These are phyloP conservation scores for Penicillium coffeae DNA, from an alignment of 495 filamentous ascomycete genomes.

Conservation along the genomic window DNA sequence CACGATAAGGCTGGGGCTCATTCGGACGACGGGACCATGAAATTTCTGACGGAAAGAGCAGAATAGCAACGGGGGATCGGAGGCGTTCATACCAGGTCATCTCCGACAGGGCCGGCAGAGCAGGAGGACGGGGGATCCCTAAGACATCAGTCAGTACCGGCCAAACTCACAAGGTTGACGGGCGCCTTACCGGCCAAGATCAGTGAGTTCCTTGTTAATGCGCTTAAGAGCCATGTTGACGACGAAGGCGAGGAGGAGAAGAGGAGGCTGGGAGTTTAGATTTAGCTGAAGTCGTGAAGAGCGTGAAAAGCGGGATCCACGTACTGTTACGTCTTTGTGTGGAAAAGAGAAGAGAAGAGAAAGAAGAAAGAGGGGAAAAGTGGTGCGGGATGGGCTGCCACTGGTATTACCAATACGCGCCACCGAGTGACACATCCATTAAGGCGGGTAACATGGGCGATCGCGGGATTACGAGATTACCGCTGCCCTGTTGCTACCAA, in stretches of 20 bases:
- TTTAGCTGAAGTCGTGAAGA: background rate
- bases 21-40: constrained; percentile 9
- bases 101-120: constrained; percentile 92
- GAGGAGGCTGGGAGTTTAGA: constrained; percentile 9
- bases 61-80: background rate
- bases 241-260: constrained; percentile 16
- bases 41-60: constrained; percentile 8
- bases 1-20: constrained; percentile 13
- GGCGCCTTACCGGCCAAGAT: constrained; percentile 86
- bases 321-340: constrained; percentile 34
- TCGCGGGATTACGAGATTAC: background rate
- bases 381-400: constrained; percentile 16
- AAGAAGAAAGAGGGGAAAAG: constrained; percentile 27
- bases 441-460: background rate
- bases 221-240: constrained; percentile 93
- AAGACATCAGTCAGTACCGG: constrained; percentile 15
- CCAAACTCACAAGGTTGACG: background rate
- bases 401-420: constrained; percentile 24
- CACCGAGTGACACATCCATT: constrained; percentile 15
- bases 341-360: constrained; percentile 26
- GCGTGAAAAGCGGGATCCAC: constrained; percentile 8
- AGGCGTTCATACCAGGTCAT: constrained; percentile 83
- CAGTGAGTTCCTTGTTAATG: constrained; percentile 99
- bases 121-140: constrained; percentile 99
- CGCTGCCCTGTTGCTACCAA: no score